These are phyloP conservation scores for Alternaria dauci DNA, from an alignment of 2,329 filamentous ascomycete genomes.

Conservation along the genomic window DNA sequence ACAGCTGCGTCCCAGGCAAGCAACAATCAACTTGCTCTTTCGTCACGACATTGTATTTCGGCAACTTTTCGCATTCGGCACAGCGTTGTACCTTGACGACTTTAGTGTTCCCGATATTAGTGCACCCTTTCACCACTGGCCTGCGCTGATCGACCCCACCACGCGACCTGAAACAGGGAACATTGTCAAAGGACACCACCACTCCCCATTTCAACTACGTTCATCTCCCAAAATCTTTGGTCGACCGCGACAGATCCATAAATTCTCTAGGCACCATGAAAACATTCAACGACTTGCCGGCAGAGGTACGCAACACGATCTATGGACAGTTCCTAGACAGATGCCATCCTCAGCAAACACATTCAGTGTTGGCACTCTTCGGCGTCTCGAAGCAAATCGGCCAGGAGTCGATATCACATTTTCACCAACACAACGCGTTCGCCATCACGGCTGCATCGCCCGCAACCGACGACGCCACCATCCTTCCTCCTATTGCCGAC, in stretches of 20 bases:
- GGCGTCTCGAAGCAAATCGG: conserved; percentile 26
- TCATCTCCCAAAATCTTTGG: neutral
- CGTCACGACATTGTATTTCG: neutral
- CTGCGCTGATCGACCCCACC: neutral
- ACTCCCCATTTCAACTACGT: neutral
- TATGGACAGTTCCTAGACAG: conserved; percentile 22
- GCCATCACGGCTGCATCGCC: conserved; percentile 7
- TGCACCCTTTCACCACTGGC: conserved; percentile 9
- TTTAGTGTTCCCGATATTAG: conserved; percentile 5
- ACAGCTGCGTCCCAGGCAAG: neutral
- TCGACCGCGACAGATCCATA: neutral
- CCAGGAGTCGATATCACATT: conserved; percentile 31
- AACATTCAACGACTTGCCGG: conserved; percentile 19
- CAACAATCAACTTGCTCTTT: neutral
- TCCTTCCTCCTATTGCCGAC: conserved; percentile 29
- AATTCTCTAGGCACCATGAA: conserved; percentile 13
- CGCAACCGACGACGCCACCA: conserved; percentile 13
- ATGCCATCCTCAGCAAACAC: neutral
- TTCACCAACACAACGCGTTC: conserved; percentile 30
- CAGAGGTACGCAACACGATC: conserved; percentile 32
- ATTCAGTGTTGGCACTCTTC: conserved; percentile 21
- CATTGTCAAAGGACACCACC: neutral
- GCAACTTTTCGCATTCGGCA: neutral
- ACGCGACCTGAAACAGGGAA: neutral
- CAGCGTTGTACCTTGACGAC: neutral